Evolutionary conservation across 2,329 filamentous ascomycete species (phyloP).

Genomic region (Dichotomopilus funicola): DNA sequence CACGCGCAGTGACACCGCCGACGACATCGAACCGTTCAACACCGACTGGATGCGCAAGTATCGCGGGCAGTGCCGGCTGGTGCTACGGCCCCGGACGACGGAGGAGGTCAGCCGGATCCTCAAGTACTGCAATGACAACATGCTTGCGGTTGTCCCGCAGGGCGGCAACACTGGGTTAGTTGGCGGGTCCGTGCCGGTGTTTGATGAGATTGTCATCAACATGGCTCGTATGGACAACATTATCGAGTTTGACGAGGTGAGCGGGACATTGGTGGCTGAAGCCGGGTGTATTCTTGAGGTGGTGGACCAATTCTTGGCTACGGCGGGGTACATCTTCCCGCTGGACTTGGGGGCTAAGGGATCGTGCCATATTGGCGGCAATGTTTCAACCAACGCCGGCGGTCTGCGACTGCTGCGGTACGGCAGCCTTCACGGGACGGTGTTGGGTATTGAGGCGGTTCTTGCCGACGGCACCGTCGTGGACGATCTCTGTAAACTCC

Average conservation of each 20-base stretch:
- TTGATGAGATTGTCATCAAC: conserved; percentile 95
- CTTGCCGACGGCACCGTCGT: conserved; percentile 88
- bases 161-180: conserved; percentile 96
- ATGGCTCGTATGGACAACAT: conserved; percentile 87
- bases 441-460: conserved; percentile 88
- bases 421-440: conserved; percentile 87
- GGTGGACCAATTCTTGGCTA: conserved; percentile 77
- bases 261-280: conserved; percentile 82
- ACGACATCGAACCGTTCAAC: conserved; percentile 89
- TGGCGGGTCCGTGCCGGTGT: conserved; percentile 91
- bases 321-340: conserved; percentile 84
- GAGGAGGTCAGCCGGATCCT: conserved; percentile 87
- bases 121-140: conserved; percentile 90
- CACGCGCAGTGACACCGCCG: conserved; percentile 58
- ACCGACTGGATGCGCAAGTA: conserved; percentile 99
- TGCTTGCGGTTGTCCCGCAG: conserved; percentile 90
- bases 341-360: conserved; percentile 97
- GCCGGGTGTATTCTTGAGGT: conserved; percentile 87
- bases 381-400: conserved; percentile 92
- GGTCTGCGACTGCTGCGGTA: conserved; percentile 85
- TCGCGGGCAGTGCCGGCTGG: conserved; percentile 78
- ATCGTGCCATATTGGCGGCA: conserved; percentile 92
- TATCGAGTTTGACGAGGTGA: conserved; percentile 85
- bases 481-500: conserved; percentile 76
- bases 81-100: conserved; percentile 77